Percentiles rank a stretch among this genome's conserved stretches.
These are phyloP conservation scores for Bullera alba DNA, from an alignment of 768 basidiomycete species.

Conservation along the genomic window DNA sequence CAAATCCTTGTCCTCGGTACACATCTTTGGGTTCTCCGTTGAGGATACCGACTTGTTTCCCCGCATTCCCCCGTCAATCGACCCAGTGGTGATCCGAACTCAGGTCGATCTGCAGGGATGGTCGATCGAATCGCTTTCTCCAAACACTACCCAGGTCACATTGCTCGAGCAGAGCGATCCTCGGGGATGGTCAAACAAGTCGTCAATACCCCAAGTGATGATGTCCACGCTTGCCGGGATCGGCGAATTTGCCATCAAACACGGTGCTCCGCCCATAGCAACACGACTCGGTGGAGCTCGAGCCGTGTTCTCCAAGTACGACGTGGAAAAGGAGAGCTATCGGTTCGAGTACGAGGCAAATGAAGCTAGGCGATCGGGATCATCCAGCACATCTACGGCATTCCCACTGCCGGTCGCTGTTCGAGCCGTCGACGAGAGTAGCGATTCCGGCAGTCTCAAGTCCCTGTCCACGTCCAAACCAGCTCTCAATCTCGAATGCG, in stretches of 20 bases:
- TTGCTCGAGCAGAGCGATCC: slow-evolving; percentile 94
- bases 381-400: slow-evolving; percentile 35
- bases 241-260: slow-evolving; percentile 91
- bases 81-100: slow-evolving; percentile 75
- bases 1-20: slow-evolving; percentile 89
- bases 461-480: slow-evolving; percentile 24
- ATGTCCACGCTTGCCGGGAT: slow-evolving; percentile 79
- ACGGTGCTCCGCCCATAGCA: slow-evolving; percentile 86
- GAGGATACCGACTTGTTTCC: slow-evolving; percentile 85
- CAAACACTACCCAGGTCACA: slow-evolving; percentile 86
- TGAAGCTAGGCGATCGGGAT: slow-evolving; percentile 45
- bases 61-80: slow-evolving; percentile 53
- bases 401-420: slow-evolving; percentile 36
- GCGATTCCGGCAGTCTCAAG: slow-evolving; percentile 19
- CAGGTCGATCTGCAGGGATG: slow-evolving; percentile 98
- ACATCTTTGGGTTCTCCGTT: slow-evolving; percentile 89
- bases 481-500: slow-evolving; percentile 64
- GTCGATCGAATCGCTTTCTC: slow-evolving; percentile 92
- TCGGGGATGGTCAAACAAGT: slow-evolving; percentile 93
- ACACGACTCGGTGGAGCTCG: slow-evolving; percentile 73
- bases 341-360: slow-evolving; percentile 66
- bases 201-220: slow-evolving; percentile 90
- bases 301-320: slow-evolving; percentile 67
- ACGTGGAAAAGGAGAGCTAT: slow-evolving; percentile 75
- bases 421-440: slow-evolving; percentile 42